Conservation (phyloP, 1,284 basidiomycete species). For the Spongiforma sp. region DNA sequence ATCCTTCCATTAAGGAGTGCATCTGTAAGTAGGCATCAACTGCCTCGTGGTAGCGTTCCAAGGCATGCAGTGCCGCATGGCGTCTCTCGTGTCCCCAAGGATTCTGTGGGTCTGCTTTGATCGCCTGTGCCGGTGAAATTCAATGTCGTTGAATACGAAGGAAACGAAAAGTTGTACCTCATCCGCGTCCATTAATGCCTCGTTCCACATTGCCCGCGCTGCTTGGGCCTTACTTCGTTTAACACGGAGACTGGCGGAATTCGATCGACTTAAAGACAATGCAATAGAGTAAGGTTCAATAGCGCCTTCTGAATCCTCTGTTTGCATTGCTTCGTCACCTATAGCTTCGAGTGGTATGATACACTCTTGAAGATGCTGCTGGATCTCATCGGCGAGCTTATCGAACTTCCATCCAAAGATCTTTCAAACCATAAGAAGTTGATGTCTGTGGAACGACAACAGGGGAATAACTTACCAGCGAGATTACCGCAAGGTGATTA, state of each 20-base stretch:
- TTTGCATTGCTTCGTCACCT: conserved; percentile 1
- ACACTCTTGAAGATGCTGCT: background rate
- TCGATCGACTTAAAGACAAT: background rate
- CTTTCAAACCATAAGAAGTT: no score
- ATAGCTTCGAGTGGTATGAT: background rate
- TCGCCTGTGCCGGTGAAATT: background rate
- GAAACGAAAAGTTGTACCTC: background rate
- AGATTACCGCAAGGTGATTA: background rate
- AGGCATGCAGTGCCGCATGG: background rate
- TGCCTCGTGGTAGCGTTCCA: conserved; percentile 1
- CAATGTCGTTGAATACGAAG: background rate
- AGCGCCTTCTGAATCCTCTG: background rate
- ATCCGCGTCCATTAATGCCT: conserved; percentile 1
- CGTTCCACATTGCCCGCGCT: background rate
- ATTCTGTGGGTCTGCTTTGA: background rate
- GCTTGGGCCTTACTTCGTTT: conserved; percentile 16
- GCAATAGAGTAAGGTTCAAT: conserved; percentile 8
- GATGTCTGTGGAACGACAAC: no score
- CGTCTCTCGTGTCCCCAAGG: background rate
- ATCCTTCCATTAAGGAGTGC: background rate
- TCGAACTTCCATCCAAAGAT: conserved; percentile 7
- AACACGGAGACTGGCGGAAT: conserved; percentile 5
- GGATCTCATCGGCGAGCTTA: background rate
- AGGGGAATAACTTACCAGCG: no score
- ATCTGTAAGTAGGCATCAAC: background rate